Evolutionary conservation across 257 asterid genomes (phyloP).

Genomic region (Echites panduratus): DNA sequence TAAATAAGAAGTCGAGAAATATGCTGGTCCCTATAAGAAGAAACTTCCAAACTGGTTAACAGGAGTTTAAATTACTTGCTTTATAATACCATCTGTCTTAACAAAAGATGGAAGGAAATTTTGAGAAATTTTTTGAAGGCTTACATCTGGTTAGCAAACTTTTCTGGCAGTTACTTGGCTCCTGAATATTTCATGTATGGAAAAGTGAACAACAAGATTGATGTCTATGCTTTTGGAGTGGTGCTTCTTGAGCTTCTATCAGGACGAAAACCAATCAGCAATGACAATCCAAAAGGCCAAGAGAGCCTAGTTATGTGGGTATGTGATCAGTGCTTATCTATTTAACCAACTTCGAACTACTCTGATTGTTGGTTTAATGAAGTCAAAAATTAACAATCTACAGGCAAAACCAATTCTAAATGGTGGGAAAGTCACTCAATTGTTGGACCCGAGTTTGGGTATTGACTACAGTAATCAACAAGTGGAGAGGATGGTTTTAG

Average conservation of each 20-base stretch:
- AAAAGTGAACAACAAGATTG: slow-evolving; percentile 85
- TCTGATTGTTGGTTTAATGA: slow-evolving; percentile 6
- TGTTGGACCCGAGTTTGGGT: slow-evolving; percentile 66
- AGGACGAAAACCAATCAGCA: slow-evolving; percentile 90
- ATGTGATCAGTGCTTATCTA: slow-evolving; percentile 26
- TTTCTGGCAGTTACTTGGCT: slow-evolving; percentile 71
- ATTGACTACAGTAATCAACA: slow-evolving; percentile 50
- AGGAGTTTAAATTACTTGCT: not conserved
- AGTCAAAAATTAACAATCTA: slow-evolving; percentile 3
- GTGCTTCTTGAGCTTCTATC: slow-evolving; percentile 94
- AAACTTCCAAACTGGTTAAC: not conserved
- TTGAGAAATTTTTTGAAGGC: not conserved
- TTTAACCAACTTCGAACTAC: not conserved
- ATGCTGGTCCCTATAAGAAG: not conserved
- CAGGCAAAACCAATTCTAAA: slow-evolving; percentile 84
- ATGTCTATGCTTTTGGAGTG: slow-evolving; percentile 92
- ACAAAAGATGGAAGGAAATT: not conserved
- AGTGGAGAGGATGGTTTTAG: slow-evolving; percentile 75
- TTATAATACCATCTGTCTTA: not conserved
- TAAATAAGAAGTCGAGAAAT: not conserved
- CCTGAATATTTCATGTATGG: slow-evolving; percentile 99
- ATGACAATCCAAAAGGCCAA: slow-evolving; percentile 76
- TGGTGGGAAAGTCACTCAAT: slow-evolving; percentile 44
- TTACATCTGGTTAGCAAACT: not conserved
- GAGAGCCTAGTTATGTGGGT: slow-evolving; percentile 99